A percentile compares a stretch with the other conserved stretches of the same genome.
Evolutionary conservation across 1,284 basidiomycete genomes (phyloP).

Genomic region (Sphagnurus paluster): DNA sequence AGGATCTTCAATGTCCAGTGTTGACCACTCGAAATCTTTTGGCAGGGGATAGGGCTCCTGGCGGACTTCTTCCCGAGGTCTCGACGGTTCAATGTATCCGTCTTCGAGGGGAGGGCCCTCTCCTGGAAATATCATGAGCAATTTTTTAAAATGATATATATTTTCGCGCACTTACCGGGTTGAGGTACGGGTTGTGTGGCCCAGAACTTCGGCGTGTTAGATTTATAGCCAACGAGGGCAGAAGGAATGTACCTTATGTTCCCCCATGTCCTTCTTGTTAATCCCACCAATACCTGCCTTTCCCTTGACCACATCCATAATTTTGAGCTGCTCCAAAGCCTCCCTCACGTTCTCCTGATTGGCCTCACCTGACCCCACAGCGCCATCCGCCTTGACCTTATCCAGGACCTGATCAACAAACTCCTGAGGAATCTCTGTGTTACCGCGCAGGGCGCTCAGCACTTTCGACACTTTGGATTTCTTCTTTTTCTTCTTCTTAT

Average conservation of each 20-base stretch:
- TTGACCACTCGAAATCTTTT: constrained; percentile 92
- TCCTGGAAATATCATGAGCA: constrained; percentile 38
- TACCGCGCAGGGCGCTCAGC: constrained; percentile 50
- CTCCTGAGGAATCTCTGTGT: constrained; percentile 56
- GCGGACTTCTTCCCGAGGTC: constrained; percentile 76
- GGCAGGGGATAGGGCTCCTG: constrained; percentile 89
- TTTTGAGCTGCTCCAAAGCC: constrained; percentile 67
- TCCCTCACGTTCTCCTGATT: constrained; percentile 60
- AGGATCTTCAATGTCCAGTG: constrained; percentile 79
- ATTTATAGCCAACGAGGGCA: constrained; percentile 5
- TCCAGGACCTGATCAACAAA: constrained; percentile 61
- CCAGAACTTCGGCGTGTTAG: constrained; percentile 73
- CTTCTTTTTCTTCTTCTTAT: constrained; percentile 77
- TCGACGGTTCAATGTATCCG: constrained; percentile 88
- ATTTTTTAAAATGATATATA: neutral
- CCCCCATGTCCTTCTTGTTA: constrained; percentile 77
- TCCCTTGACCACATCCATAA: constrained; percentile 73
- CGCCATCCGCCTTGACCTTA: constrained; percentile 58
- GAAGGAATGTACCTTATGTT: constrained; percentile 72
- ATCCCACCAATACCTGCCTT: constrained; percentile 68
- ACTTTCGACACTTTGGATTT: constrained; percentile 63
- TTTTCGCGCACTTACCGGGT: constrained; percentile 46
- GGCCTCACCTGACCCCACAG: constrained; percentile 45
- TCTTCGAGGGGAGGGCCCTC: constrained; percentile 71
- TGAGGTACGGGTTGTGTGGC: constrained; percentile 94